Evolutionary conservation across 2,329 filamentous ascomycete species (phyloP).

Genomic region (Neonectria neomacrospora): DNA sequence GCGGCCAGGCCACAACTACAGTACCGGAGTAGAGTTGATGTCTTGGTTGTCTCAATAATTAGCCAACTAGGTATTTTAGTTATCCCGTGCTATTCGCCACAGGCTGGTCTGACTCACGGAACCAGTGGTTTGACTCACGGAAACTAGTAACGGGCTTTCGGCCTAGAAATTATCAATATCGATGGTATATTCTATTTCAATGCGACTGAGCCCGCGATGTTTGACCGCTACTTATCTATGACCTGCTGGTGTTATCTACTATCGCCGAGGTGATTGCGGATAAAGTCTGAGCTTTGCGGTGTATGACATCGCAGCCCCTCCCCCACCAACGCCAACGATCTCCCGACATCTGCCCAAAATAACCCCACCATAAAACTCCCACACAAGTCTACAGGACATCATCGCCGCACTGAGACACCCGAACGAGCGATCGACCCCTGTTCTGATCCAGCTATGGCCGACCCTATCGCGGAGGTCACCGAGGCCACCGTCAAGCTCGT

Average conservation of each 20-base stretch:
- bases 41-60: background rate
- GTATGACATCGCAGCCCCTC: slow-evolving; percentile 36
- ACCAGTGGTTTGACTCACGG: no score
- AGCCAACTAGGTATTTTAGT: background rate
- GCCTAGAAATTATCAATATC: background rate
- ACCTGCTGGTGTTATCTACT: slow-evolving; percentile 21
- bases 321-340: slow-evolving; percentile 36
- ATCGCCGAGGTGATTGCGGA: background rate
- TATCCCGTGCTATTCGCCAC: background rate
- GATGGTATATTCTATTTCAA: background rate
- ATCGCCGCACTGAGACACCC: slow-evolving; percentile 1
- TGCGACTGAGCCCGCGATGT: no score
- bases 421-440: slow-evolving; percentile 13
- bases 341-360: slow-evolving; percentile 38
- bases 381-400: slow-evolving; percentile 23
- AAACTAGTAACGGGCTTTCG: no score
- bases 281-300: slow-evolving; percentile 19
- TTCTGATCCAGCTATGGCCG: slow-evolving; percentile 35
- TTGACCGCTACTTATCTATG: slow-evolving; percentile 2
- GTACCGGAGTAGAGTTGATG: background rate
- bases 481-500: slow-evolving; percentile 62
- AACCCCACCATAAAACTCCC: slow-evolving; percentile 43
- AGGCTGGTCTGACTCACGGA: background rate
- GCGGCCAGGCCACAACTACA: background rate
- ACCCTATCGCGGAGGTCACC: slow-evolving; percentile 43